A percentile compares a stretch with the other conserved stretches of the same genome.
These are phyloP conservation scores for Candida boidinii DNA, from an alignment of 805 yeast species.

Conservation along the genomic window DNA sequence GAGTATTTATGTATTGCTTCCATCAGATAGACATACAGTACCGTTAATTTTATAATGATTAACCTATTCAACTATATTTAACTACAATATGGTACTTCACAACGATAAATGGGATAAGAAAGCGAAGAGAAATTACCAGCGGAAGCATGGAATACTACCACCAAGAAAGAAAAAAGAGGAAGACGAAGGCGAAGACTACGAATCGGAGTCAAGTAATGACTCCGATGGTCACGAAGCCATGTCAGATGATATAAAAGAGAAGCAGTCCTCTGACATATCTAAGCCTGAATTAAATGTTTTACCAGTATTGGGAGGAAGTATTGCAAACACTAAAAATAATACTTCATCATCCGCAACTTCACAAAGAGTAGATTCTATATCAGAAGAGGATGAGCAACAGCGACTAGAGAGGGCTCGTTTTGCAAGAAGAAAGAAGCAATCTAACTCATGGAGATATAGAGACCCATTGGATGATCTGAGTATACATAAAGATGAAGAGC, in stretches of 20 bases:
- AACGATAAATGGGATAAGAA: slow-evolving; percentile 44
- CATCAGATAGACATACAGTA: too few relatives aligned
- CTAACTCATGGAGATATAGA: slow-evolving; percentile 23
- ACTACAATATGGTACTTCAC: slow-evolving; percentile 37
- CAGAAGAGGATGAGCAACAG: slow-evolving; percentile 5
- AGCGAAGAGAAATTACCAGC: slow-evolving; percentile 31
- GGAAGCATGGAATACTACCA: slow-evolving; percentile 29
- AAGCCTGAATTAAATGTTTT: neutral
- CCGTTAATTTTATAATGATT: too few relatives aligned
- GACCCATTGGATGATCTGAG: slow-evolving; percentile 8
- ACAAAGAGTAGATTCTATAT: slow-evolving; percentile 2
- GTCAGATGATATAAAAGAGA: neutral
- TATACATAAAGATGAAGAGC: slow-evolving; percentile 14
- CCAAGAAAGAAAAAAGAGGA: slow-evolving; percentile 3
- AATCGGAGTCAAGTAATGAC: neutral
- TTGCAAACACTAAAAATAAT: neutral
- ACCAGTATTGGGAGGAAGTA: slow-evolving; percentile 1
- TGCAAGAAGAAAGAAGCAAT: slow-evolving; percentile 1
- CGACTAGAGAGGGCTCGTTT: neutral
- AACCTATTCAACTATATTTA: too few relatives aligned
- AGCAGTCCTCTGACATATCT: too few relatives aligned
- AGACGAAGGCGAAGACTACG: slow-evolving; percentile 3
- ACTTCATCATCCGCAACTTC: neutral
- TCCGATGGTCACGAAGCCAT: neutral
- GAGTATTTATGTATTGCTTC: too few relatives aligned